A percentile compares a stretch with the other conserved stretches of the same genome.
Conservation (phyloP, 371 early-diverging fungal species). For the Haplosporangium sp. region DNA sequence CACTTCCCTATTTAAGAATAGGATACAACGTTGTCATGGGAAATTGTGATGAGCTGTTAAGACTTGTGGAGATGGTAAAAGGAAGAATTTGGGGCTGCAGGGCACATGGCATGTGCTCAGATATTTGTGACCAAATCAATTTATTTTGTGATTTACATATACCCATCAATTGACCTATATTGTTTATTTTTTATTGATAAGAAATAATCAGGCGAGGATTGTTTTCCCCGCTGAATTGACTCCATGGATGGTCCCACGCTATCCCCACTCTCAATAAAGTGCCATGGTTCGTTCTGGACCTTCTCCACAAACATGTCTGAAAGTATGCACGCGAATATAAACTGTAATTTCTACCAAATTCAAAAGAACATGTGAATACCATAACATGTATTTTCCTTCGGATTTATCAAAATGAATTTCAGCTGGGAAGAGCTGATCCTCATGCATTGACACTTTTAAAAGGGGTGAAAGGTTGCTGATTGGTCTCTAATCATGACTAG, state of each 20-base stretch:
- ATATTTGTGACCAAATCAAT: background rate
- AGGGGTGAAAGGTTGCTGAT: background rate
- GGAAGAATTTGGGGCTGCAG: background rate
- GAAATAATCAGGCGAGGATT: background rate
- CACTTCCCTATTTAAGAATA: background rate
- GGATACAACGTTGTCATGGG: background rate
- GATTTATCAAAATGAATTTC: background rate
- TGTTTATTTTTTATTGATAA: background rate
- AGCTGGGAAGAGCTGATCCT: background rate
- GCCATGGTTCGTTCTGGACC: background rate
- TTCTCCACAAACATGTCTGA: conserved; percentile 2
- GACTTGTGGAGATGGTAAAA: conserved; percentile 2
- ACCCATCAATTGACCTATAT: no score
- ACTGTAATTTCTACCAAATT: background rate
- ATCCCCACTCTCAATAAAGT: conserved; percentile 4
- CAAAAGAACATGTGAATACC: background rate
- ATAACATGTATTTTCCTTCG: background rate
- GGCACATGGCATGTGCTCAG: background rate
- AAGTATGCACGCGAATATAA: background rate
- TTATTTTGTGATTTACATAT: no score
- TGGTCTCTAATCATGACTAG: background rate
- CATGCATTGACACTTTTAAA: background rate
- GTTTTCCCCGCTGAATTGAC: background rate
- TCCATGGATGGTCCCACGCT: background rate
- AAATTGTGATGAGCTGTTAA: background rate